A percentile compares a stretch with the other conserved stretches of the same genome.
Evolutionary conservation across 805 yeast species (phyloP).

Genomic region (Naumovozyma dairenensis): DNA sequence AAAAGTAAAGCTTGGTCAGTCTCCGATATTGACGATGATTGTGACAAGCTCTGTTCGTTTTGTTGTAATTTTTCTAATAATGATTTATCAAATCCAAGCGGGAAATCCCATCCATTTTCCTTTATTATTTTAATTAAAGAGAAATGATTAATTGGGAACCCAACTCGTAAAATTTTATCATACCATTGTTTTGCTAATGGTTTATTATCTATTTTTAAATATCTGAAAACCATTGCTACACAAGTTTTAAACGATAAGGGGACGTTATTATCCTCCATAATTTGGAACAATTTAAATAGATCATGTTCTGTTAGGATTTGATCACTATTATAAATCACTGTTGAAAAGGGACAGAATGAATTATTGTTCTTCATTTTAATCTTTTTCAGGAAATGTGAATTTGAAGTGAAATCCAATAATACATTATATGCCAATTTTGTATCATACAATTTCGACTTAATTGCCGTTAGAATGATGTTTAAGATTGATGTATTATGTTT

Average conservation of each 20-base stretch:
- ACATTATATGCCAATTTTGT: constrained; percentile 16
- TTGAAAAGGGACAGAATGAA: constrained; percentile 18
- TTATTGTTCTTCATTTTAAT: constrained; percentile 8
- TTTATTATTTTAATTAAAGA: constrained; percentile 11
- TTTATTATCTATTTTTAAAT: constrained; percentile 9
- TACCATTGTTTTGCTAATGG: constrained; percentile 24
- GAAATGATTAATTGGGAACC: constrained; percentile 17
- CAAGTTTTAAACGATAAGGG: constrained; percentile 22
- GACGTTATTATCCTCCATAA: constrained; percentile 16
- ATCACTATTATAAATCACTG: constrained; percentile 15
- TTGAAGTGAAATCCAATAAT: constrained; percentile 16
- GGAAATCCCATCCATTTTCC: constrained; percentile 20
- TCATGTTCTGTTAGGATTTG: constrained; percentile 10
- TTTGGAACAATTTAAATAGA: constrained; percentile 9
- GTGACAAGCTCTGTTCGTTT: no score
- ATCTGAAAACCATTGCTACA: constrained; percentile 17
- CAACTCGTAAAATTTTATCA: constrained; percentile 14
- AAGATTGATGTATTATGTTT: constrained; percentile 18
- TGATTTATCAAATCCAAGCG: constrained; percentile 11
- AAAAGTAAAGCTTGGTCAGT: no score
- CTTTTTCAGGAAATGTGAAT: constrained; percentile 3
- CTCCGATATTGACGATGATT: no score
- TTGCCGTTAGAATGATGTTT: constrained; percentile 11
- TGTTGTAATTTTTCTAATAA: constrained; percentile 2
- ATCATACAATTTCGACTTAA: constrained; percentile 14